Evolutionary conservation across 2,329 filamentous ascomycete species (phyloP).

Genomic region (Aureobasidium sp.): DNA sequence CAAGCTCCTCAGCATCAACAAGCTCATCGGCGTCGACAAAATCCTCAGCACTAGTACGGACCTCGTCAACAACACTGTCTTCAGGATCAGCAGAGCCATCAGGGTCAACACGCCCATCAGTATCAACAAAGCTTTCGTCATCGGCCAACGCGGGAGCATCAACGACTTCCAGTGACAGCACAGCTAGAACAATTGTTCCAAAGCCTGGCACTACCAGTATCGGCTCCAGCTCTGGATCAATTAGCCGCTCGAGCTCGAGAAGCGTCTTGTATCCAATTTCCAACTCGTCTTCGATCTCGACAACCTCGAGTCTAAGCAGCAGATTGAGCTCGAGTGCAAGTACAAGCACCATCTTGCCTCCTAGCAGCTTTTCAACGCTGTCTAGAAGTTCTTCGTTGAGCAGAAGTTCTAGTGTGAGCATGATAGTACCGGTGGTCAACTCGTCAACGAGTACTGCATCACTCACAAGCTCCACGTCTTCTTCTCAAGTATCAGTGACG

Average conservation of each 20-base stretch:
- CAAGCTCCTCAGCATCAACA: neutral
- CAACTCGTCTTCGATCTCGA: neutral
- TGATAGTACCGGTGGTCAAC: neutral
- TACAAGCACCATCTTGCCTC: neutral
- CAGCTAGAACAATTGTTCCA: too few relatives aligned
- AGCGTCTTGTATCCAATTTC: neutral
- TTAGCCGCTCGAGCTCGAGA: neutral
- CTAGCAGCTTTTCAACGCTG: neutral
- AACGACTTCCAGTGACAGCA: too few relatives aligned
- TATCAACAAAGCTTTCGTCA: neutral
- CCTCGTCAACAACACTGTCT: too few relatives aligned
- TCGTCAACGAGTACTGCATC: neutral
- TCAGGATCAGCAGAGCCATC: too few relatives aligned
- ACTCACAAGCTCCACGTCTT: too few relatives aligned
- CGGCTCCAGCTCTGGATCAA: neutral
- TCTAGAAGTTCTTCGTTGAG: neutral
- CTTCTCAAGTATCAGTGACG: too few relatives aligned
- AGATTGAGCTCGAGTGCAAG: neutral
- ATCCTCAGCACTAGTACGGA: too few relatives aligned
- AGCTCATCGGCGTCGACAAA: too few relatives aligned
- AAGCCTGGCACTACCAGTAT: neutral
- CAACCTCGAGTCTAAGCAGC: neutral
- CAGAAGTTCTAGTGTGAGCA: neutral
- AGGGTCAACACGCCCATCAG: too few relatives aligned
- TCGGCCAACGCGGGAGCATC: neutral